Evolutionary conservation across 192 early-diverging fungal genomes (phyloP).

Genomic region (Martensiomyces pterosporus): DNA sequence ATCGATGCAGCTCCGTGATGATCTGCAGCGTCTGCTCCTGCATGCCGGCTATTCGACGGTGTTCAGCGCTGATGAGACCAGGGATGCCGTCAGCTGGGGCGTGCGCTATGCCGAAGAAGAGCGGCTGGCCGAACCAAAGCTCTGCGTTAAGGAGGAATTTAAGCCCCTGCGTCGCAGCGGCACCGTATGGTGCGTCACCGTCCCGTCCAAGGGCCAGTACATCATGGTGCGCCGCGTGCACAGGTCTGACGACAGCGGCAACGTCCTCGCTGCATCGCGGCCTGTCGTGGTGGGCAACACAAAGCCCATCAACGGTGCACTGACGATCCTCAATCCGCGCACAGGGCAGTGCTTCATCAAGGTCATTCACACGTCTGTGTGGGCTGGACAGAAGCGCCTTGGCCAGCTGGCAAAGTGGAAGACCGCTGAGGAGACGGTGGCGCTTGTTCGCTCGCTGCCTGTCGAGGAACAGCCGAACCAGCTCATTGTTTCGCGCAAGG

Average conservation of each 20-base stretch:
- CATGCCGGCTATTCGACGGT: slow-evolving; percentile 32
- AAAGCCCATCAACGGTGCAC: slow-evolving; percentile 99
- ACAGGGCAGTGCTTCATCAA: slow-evolving; percentile 98
- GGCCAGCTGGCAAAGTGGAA: slow-evolving; percentile 99
- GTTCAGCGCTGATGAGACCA: slow-evolving; percentile 4
- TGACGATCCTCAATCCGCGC: slow-evolving; percentile 98
- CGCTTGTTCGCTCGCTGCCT: slow-evolving; percentile 95
- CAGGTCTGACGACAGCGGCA: slow-evolving; percentile 1
- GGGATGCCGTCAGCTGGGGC: too few relatives aligned
- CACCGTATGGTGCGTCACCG: slow-evolving; percentile 37
- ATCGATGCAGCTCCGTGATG: slow-evolving; percentile 20
- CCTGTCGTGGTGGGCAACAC: slow-evolving; percentile 59
- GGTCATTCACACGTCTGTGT: slow-evolving; percentile 99
- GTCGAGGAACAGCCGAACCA: slow-evolving; percentile 99
- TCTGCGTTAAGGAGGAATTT: slow-evolving; percentile 11
- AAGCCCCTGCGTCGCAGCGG: too few relatives aligned
- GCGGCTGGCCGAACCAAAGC: slow-evolving; percentile 11
- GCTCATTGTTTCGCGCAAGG: slow-evolving; percentile 98
- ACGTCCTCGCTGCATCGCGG: slow-evolving; percentile 7
- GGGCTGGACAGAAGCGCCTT: slow-evolving; percentile 98
- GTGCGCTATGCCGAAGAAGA: slow-evolving; percentile 6
- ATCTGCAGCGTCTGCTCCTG: slow-evolving; percentile 29
- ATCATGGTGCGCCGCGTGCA: slow-evolving; percentile 32
- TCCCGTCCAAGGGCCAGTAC: slow-evolving; percentile 30
- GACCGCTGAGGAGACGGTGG: slow-evolving; percentile 99